These are phyloP conservation scores for Candida gorgasii DNA, from an alignment of 805 yeast species.

Conservation along the genomic window DNA sequence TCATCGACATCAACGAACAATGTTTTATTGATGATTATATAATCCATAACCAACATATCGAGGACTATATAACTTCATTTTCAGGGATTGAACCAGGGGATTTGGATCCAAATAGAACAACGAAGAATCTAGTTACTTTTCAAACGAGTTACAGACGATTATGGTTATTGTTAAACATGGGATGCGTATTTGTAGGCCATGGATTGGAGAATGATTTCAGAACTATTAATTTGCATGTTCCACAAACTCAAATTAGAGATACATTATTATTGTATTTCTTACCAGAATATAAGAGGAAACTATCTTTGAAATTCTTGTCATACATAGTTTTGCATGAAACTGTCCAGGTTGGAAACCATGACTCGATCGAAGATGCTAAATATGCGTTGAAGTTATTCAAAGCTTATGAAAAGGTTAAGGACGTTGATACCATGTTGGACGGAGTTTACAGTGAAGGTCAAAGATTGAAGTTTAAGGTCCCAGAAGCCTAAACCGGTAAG, in stretches of 20 bases:
- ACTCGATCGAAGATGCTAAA: constrained; percentile 93
- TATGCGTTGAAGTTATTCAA: constrained; percentile 80
- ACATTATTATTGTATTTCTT: constrained; percentile 80
- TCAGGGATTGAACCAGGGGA: constrained; percentile 97
- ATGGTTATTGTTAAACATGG: constrained; percentile 87
- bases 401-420: constrained; percentile 63
- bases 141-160: constrained; percentile 84
- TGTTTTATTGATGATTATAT: constrained; percentile 95
- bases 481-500: constrained; percentile 24
- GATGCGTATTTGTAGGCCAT: constrained; percentile 93
- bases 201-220: constrained; percentile 90
- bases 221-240: constrained; percentile 89
- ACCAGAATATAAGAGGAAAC: constrained; percentile 70
- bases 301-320: constrained; percentile 84
- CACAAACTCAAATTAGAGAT: constrained; percentile 81
- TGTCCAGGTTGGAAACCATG: constrained; percentile 93
- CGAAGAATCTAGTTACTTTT: constrained; percentile 69
- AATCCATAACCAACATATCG: constrained; percentile 65
- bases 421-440: constrained; percentile 60
- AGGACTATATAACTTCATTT: constrained; percentile 83
- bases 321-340: constrained; percentile 71
- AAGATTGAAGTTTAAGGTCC: constrained; percentile 52
- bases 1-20: constrained; percentile 64
- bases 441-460: constrained; percentile 74
- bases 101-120: constrained; percentile 66